Percentiles rank a stretch among this genome's conserved stretches.
phyloP scores from a whole-genome alignment of 1,284 basidiomycete genomes.

The Cutaneotrichosporon curvatum region DNA sequence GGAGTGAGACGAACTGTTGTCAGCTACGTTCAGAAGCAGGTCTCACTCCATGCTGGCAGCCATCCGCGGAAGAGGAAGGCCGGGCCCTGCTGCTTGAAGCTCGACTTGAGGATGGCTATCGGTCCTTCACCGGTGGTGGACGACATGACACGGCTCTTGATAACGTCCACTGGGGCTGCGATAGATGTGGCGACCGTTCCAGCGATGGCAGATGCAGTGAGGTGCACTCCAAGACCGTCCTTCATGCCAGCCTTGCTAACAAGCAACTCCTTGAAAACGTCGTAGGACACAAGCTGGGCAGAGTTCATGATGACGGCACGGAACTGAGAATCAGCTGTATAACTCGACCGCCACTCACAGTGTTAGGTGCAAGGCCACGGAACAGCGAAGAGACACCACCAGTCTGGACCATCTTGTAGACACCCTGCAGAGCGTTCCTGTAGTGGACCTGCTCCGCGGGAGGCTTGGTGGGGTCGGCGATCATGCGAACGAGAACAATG shows the following conservation, averaged over 20 bases:
- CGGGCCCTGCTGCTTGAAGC: conserved; percentile 39
- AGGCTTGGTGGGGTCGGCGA: conserved; percentile 41
- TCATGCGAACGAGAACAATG: conserved; percentile 38
- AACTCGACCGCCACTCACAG: conserved; percentile 30
- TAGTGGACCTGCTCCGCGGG: conserved; percentile 35
- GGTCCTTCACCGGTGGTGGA: conserved; percentile 27
- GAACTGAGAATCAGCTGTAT: conserved; percentile 24
- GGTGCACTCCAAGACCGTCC: conserved; percentile 50
- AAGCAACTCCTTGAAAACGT: conserved; percentile 51
- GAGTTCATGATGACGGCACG: conserved; percentile 52
- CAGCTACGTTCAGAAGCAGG: background rate
- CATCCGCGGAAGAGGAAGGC: conserved; percentile 53
- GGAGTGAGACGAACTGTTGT: conserved; percentile 46
- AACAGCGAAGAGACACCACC: conserved; percentile 48
- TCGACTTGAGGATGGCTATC: conserved; percentile 21
- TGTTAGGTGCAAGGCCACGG: conserved; percentile 50
- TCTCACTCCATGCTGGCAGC: conserved; percentile 51
- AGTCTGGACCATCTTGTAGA: conserved; percentile 47
- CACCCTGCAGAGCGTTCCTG: conserved; percentile 47
- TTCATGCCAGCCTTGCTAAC: conserved; percentile 40
- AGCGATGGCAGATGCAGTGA: conserved; percentile 48
- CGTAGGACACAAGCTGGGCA: conserved; percentile 50
- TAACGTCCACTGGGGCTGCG: conserved; percentile 49
- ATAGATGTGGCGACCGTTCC: conserved; percentile 53
- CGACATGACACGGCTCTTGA: conserved; percentile 51